Conservation (phyloP, 345 rosid genomes). For the Gossypium thurberi region DNA sequence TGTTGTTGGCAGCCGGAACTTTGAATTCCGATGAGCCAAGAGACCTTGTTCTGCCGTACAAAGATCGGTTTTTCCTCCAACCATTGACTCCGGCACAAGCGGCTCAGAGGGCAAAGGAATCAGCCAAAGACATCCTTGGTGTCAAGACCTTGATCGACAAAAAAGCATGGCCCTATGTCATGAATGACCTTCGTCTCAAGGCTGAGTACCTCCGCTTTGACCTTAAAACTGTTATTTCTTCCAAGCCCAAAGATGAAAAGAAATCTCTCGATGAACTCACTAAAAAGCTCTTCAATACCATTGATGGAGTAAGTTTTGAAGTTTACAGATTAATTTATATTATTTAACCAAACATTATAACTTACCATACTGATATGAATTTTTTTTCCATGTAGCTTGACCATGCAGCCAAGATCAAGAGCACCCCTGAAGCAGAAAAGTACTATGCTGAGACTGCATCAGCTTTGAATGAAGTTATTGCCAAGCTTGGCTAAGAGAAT, state of each 20-base stretch:
- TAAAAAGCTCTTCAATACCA: slow-evolving; percentile 62
- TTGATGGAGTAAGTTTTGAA: slow-evolving; percentile 39
- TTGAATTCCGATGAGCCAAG: slow-evolving; percentile 79
- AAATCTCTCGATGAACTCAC: slow-evolving; percentile 61
- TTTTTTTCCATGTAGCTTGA: slow-evolving; percentile 44
- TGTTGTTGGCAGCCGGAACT: slow-evolving; percentile 68
- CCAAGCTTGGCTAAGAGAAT: slow-evolving; percentile 66
- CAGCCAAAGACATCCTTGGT: slow-evolving; percentile 68
- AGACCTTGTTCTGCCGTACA: slow-evolving; percentile 48
- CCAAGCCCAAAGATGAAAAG: slow-evolving; percentile 75
- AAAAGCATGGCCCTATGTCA: slow-evolving; percentile 91
- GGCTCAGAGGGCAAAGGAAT: slow-evolving; percentile 71
- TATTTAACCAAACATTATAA: not conserved
- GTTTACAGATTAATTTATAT: not conserved
- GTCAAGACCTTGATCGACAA: slow-evolving; percentile 75
- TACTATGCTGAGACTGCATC: slow-evolving; percentile 73
- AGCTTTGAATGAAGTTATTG: slow-evolving; percentile 67
- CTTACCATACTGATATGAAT: not conserved
- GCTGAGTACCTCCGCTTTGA: slow-evolving; percentile 78
- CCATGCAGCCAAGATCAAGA: slow-evolving; percentile 86
- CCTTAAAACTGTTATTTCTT: slow-evolving; percentile 70
- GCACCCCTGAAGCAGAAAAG: slow-evolving; percentile 76
- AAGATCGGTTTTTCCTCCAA: slow-evolving; percentile 67
- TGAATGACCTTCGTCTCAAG: slow-evolving; percentile 71
- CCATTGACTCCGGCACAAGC: slow-evolving; percentile 62